Base-by-base conservation (phyloP, 2,329 filamentous ascomycete species). In the Neofusicoccum kwambonambiense region DNA sequence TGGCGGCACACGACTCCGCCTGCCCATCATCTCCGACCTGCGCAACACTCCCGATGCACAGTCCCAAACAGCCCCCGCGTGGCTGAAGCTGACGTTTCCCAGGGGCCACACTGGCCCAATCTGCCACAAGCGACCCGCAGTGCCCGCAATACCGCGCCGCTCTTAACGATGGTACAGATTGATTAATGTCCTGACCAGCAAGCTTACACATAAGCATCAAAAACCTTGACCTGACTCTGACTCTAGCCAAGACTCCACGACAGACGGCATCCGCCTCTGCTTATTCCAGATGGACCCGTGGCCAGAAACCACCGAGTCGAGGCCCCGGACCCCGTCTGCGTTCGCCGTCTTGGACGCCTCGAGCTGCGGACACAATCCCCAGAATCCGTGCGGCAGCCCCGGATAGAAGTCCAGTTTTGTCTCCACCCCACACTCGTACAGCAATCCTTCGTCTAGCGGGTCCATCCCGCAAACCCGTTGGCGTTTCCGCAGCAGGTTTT, bases 401-500 rank as follows among this genome's bases (percentile, higher is more conserved):
- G 73, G 66, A 68, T 79, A 82, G 7, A 81, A 69, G 67, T 83
- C 78, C 11, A 84, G 37, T 56, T 74, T 77, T 1, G 82, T 84
- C 68, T 75, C 69, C 8, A 84, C 75, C 5, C 73, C 77, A 1
- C 73, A 75, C 31, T 81, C 83, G 67, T 85, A 86, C 0, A 86
- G 80, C 57, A 86, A 66, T 0, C 75, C 81, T 63, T 86, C 84
- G 66, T 87, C 84, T 4, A 83, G 67, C 0, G 80, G 80, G 69
- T 86, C 85, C 66, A 81, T 68, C 8, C 83, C 84, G 66, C 77
- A 79, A 0, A 84, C 75, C 68, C 84, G 82, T 1, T 86, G 72
- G 69, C 84, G 86, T 0, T 80, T 77, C 3, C 73, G 75, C 3
- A 82, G 82, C 31, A 83, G 72, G 22, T 51, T 47, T 66, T 62